A percentile compares a stretch with the other conserved stretches of the same genome.
Conservation (phyloP, 768 basidiomycete species). For the Hypsizygus marmoreus region DNA sequence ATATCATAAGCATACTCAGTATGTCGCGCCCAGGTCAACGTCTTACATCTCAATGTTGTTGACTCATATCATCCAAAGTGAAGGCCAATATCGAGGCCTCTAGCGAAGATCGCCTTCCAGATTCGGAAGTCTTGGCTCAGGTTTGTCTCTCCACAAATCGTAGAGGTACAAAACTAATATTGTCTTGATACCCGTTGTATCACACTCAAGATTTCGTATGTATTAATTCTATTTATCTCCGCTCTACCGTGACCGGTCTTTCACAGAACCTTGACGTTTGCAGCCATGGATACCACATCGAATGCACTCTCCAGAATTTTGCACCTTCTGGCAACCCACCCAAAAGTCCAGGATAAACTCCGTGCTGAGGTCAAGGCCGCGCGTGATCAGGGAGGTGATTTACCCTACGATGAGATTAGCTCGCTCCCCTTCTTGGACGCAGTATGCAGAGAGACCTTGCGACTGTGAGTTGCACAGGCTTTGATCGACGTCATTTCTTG, state of each 20-base stretch:
- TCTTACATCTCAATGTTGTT: not conserved
- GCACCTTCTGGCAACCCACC: constrained; percentile 32
- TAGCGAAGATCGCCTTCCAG: constrained; percentile 31
- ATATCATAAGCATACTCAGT: constrained; percentile 33
- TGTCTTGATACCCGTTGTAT: not conserved
- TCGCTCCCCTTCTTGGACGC: constrained; percentile 39
- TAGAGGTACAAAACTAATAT: not conserved
- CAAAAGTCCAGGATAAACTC: constrained; percentile 34
- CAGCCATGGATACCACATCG: constrained; percentile 48
- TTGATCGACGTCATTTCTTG: not conserved
- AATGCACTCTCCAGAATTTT: constrained; percentile 38
- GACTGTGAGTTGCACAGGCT: constrained; percentile 29
- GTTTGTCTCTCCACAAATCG: constrained; percentile 11
- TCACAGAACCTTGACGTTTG: constrained; percentile 29
- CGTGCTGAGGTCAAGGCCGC: constrained; percentile 35
- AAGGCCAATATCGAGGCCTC: constrained; percentile 33
- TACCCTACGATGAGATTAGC: constrained; percentile 39
- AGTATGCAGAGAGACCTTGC: constrained; percentile 39
- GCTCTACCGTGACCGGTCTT: not conserved
- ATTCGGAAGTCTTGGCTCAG: constrained; percentile 37
- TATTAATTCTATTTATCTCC: not conserved
- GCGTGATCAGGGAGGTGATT: constrained; percentile 19
- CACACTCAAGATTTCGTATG: constrained; percentile 11
- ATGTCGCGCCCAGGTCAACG: not conserved
- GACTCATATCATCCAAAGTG: constrained; percentile 21